phyloP scores from a whole-genome alignment of 225 moss, liverwort and hornwort species.

The Sphagnum tenellum region DNA sequence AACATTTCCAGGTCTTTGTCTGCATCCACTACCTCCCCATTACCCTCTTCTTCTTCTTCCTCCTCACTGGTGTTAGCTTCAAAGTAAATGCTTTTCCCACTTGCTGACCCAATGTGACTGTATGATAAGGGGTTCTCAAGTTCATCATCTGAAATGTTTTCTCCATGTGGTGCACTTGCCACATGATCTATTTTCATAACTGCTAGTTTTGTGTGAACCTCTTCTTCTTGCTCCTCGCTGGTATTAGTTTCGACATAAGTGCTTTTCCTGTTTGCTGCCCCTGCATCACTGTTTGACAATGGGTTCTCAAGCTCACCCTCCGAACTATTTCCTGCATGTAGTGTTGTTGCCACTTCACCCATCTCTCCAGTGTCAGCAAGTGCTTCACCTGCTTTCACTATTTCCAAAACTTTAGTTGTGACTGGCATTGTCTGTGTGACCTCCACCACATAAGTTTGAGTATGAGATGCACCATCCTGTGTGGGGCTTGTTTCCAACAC shows the following conservation, averaged over 20 bases:
- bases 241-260: no score
- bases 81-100: constrained; percentile 6
- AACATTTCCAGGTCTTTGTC: not conserved
- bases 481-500: not conserved
- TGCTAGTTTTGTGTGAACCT: no score
- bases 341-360: not conserved
- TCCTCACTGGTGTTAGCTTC: constrained; percentile 10
- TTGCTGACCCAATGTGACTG: not conserved
- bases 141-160: constrained; percentile 1
- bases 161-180: constrained; percentile 1
- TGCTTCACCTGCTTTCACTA: no score
- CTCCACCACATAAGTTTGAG: not conserved
- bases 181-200: not conserved
- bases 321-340: not conserved
- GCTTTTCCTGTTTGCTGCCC: not conserved
- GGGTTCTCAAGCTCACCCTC: not conserved
- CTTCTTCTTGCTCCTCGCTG: no score
- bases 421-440: no score
- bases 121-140: not conserved
- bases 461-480: not conserved
- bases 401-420: no score
- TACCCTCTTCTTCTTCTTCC: not conserved
- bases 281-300: not conserved
- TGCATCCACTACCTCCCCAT: not conserved
- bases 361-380: not conserved